A percentile compares a stretch with the other conserved stretches of the same genome.
phyloP scores from a whole-genome alignment of 331 rosid species.

The Quercus tomentella region DNA sequence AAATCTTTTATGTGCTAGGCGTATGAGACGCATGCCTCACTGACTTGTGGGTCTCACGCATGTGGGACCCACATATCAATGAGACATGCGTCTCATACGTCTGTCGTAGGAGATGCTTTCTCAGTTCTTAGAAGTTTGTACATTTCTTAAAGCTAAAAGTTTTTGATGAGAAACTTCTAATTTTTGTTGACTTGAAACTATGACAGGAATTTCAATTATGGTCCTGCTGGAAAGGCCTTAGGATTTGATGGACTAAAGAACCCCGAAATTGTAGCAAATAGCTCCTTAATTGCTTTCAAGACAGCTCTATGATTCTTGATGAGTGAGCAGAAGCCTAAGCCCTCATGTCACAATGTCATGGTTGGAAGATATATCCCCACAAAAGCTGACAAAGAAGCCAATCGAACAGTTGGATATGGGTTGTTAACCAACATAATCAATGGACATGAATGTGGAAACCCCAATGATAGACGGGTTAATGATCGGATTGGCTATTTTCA shows the following conservation, averaged over 20 bases:
- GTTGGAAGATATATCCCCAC: constrained; percentile 56
- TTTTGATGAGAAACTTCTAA: too few relatives aligned
- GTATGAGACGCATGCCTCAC: too few relatives aligned
- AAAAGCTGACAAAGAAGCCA: constrained; percentile 54
- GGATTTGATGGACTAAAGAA: constrained; percentile 75
- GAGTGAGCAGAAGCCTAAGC: constrained; percentile 53
- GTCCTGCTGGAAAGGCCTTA: constrained; percentile 68
- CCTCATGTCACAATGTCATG: constrained; percentile 79
- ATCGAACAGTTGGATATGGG: constrained; percentile 65
- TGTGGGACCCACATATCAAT: rapidly evolving
- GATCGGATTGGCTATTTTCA: constrained; percentile 68
- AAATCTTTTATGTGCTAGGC: too few relatives aligned
- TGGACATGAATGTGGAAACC: constrained; percentile 70
- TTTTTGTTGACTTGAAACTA: not conserved
- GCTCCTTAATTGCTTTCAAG: constrained; percentile 57
- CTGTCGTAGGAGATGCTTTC: rapidly evolving
- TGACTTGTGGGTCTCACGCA: too few relatives aligned
- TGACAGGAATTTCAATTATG: constrained; percentile 74
- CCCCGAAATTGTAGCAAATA: constrained; percentile 66
- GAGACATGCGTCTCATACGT: too few relatives aligned
- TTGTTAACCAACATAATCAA: constrained; percentile 74
- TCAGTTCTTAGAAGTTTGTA: too few relatives aligned
- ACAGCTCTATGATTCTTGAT: constrained; percentile 87
- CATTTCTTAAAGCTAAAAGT: too few relatives aligned
- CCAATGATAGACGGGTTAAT: constrained; percentile 46